A percentile compares a stretch with the other conserved stretches of the same genome.
Evolutionary conservation across 192 early-diverging fungal genomes (phyloP).

Genomic region (Coemansia sp.): DNA sequence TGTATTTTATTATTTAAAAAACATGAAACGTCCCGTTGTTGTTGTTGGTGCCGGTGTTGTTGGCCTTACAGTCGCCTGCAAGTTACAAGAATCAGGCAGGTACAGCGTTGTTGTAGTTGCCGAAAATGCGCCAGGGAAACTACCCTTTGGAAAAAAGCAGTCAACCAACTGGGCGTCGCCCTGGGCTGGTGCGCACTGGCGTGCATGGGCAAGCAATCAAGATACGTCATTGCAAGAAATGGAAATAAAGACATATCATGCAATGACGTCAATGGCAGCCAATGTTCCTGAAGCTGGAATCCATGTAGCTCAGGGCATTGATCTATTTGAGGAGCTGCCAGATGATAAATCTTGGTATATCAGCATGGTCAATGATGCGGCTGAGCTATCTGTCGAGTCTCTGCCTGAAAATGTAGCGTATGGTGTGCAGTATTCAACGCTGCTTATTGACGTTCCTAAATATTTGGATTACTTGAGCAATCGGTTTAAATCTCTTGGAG

Average conservation of each 20-base stretch:
- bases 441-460: constrained; percentile 40
- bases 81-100: constrained; percentile 34
- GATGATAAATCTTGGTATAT: constrained; percentile 18
- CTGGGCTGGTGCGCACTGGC: constrained; percentile 69
- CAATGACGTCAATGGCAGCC: constrained; percentile 25
- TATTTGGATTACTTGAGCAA: constrained; percentile 32
- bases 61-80: constrained; percentile 58
- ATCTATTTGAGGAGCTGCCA: constrained; percentile 13
- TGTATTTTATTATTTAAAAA: constrained; percentile 9
- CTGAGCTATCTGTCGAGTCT: constrained; percentile 7
- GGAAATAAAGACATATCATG: constrained; percentile 29
- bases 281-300: constrained; percentile 25
- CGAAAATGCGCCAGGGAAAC: constrained; percentile 19
- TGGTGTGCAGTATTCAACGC: constrained; percentile 35
- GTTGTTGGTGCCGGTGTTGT: constrained; percentile 64
- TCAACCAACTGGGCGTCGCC: constrained; percentile 54
- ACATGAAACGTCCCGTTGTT: constrained; percentile 11
- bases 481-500: constrained; percentile 22
- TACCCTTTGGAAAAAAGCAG: constrained; percentile 2
- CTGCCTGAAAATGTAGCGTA: constrained; percentile 17
- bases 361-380: constrained; percentile 7
- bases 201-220: constrained; percentile 52
- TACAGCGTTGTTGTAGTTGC: constrained; percentile 54
- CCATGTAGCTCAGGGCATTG: constrained; percentile 12
- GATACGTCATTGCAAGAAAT: constrained; percentile 45